These are phyloP conservation scores for Podospora pseudoanserina DNA, from an alignment of 495 filamentous ascomycete genomes.

Conservation along the genomic window DNA sequence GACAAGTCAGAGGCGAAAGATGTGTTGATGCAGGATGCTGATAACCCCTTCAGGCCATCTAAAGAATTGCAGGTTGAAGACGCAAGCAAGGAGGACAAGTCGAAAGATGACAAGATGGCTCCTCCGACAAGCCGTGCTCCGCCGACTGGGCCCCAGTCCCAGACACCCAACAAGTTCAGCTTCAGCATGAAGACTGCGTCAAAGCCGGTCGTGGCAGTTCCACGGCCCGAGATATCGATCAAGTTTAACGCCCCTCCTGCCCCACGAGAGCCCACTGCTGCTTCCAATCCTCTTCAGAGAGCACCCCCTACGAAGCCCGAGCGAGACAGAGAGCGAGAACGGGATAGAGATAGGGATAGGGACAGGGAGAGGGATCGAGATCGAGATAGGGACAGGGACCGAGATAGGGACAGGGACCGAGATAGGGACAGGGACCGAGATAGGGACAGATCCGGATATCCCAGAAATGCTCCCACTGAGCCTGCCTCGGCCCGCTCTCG, in stretches of 20 bases:
- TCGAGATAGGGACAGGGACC: conserved; percentile 18
- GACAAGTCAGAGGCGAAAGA: conserved; percentile 27
- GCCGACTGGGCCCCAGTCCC: conserved; percentile 49
- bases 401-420: conserved; percentile 28
- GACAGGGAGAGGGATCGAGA: conserved; percentile 21
- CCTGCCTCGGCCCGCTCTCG: conserved; percentile 52
- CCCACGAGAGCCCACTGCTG: conserved; percentile 34
- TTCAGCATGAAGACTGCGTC: conserved; percentile 74
- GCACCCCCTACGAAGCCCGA: conserved; percentile 36
- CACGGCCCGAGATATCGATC: conserved; percentile 69
- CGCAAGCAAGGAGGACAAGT: conserved; percentile 44
- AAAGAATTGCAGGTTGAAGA: conserved; percentile 65
- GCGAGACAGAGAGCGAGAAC: conserved; percentile 23
- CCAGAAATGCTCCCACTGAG: conserved; percentile 47
- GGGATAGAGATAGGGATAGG: conserved; percentile 5
- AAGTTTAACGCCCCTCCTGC: conserved; percentile 59
- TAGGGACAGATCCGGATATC: conserved; percentile 41
- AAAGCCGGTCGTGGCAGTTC: conserved; percentile 57
- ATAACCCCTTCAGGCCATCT: conserved; percentile 59
- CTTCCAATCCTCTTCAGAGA: conserved; percentile 26
- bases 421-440: conserved; percentile 42
- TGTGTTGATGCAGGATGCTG: conserved; percentile 47
- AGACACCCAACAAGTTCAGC: conserved; percentile 65
- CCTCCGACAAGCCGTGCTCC: conserved; percentile 45
- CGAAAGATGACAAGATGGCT: conserved; percentile 39